Evolutionary conservation across 805 yeast species (phyloP).

Genomic region (Zygotorulaspora sp.): DNA sequence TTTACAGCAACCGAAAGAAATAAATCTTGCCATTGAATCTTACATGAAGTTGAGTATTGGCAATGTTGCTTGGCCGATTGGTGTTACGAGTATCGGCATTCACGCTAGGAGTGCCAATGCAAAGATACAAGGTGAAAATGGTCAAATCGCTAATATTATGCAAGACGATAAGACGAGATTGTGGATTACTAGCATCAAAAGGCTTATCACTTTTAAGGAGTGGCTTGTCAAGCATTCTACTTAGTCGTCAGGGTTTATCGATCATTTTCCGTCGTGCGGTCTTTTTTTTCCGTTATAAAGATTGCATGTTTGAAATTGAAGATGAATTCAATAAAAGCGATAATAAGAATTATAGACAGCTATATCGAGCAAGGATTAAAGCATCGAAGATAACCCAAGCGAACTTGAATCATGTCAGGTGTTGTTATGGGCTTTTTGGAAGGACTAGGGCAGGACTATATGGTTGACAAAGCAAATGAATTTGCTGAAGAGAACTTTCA

Average conservation of each 20-base stretch:
- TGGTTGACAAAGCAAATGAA: slow-evolving; percentile 23
- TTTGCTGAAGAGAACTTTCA: slow-evolving; percentile 31
- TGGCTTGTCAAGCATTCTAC: slow-evolving; percentile 12
- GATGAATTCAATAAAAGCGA: too few species aligned
- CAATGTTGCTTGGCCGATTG: slow-evolving; percentile 90
- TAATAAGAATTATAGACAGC: too few species aligned
- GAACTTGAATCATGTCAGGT: slow-evolving; percentile 14
- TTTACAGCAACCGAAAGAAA: slow-evolving; percentile 45
- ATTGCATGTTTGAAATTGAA: too few species aligned
- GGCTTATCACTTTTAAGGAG: slow-evolving; percentile 55
- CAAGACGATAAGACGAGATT: slow-evolving; percentile 66
- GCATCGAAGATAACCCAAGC: too few species aligned
- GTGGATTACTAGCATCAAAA: slow-evolving; percentile 73
- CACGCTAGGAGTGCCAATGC: slow-evolving; percentile 66
- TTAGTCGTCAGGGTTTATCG: not conserved
- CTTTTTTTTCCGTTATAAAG: not conserved
- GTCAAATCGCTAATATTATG: slow-evolving; percentile 62
- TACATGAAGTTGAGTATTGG: slow-evolving; percentile 79
- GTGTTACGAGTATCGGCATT: slow-evolving; percentile 72
- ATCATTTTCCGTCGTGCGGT: slow-evolving; percentile 1
- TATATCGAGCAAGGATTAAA: too few species aligned
- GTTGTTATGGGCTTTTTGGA: slow-evolving; percentile 11
- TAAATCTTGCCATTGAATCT: slow-evolving; percentile 43
- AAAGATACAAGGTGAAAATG: slow-evolving; percentile 45
- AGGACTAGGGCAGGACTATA: slow-evolving; percentile 16